Base-by-base conservation (phyloP, 2,329 filamentous ascomycete species). In the Penicillium sp. region DNA sequence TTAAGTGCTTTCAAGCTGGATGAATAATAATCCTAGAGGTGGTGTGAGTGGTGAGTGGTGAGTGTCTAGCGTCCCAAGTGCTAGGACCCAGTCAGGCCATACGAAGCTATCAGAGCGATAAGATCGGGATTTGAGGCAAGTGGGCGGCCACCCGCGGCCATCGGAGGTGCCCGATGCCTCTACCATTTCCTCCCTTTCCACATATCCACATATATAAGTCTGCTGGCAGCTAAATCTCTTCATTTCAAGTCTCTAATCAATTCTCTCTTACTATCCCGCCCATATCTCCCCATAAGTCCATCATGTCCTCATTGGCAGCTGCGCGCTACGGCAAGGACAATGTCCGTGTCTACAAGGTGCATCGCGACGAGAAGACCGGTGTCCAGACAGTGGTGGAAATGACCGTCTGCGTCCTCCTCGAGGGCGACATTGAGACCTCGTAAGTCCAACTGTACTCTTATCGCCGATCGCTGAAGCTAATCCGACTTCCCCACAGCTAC, bases 271-370 rank as follows among this genome's bases (percentile, higher is more conserved):
- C 14, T 14, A 16, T 18, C 13, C n/a, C 38, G 49, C 27, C 43
- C 34, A 22, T 14, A 44, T 57, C 58, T 59, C 60, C 52, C 49
- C 38, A 49, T 42, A 36, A 13, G 24, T 31, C 36, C 60, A 68
- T 38, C 34, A 75, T 74, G 71, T 63, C 64, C 46, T 54, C 69
- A 58, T 64, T 81, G 47, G 67, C 74, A 53, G 73, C 77, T 61
- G 77, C 77, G 54, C 76, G 77, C 55, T 81, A 81, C 66, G 78
- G 78, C 64, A 80, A 99, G 86, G 94, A 97, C 85, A 97, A 99
- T 80, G 89, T 99, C 83, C 92, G 94, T 70, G 86, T 99, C 68
- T 96, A 89, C 86, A 99, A 99, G 78, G 92, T 97, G 69, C 83
- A 95, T 70, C 86, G 86, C 67, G 86, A 97, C 74, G 80, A 86